Evolutionary conservation across 106 monocot genomes (phyloP).

Genomic region (Phalaenopsis aphrodite): DNA sequence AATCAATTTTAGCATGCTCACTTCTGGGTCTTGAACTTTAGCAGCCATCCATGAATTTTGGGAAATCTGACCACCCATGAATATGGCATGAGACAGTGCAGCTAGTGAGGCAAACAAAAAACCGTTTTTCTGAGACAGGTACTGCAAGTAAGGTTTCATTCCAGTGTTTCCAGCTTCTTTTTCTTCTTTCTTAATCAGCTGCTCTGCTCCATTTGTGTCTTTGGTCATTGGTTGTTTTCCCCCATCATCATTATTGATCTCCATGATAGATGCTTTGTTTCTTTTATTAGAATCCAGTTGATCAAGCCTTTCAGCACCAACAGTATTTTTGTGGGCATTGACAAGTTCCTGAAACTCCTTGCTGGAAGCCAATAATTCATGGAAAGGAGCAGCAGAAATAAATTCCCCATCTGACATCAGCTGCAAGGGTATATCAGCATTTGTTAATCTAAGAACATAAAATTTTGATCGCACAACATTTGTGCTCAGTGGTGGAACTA

Average conservation of each 20-base stretch:
- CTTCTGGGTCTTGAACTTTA: constrained; percentile 67
- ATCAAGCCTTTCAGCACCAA: constrained; percentile 34
- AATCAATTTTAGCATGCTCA: constrained; percentile 59
- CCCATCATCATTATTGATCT: constrained; percentile 11
- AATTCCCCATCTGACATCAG: constrained; percentile 84
- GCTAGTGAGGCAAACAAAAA: constrained; percentile 39
- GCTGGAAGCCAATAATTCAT: constrained; percentile 46
- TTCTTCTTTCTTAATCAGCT: constrained; percentile 95
- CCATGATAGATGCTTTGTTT: constrained; percentile 15
- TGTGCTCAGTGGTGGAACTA: too few relatives aligned
- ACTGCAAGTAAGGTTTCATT: constrained; percentile 69
- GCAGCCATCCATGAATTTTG: constrained; percentile 99
- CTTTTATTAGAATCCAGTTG: constrained; percentile 9
- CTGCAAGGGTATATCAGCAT: constrained; percentile 25
- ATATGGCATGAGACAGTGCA: constrained; percentile 47
- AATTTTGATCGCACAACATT: too few relatives aligned
- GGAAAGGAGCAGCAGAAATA: constrained; percentile 39
- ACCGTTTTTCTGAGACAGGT: constrained; percentile 79
- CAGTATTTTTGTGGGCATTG: constrained; percentile 70
- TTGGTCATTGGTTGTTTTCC: constrained; percentile 11
- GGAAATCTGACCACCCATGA: constrained; percentile 67
- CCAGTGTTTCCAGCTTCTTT: constrained; percentile 69
- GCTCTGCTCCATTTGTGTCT: constrained; percentile 21
- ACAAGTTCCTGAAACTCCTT: constrained; percentile 74
- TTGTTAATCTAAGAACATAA: too few relatives aligned